phyloP scores from a whole-genome alignment of 352 stramenopile species.

The Thalassiosira mediterranea region DNA sequence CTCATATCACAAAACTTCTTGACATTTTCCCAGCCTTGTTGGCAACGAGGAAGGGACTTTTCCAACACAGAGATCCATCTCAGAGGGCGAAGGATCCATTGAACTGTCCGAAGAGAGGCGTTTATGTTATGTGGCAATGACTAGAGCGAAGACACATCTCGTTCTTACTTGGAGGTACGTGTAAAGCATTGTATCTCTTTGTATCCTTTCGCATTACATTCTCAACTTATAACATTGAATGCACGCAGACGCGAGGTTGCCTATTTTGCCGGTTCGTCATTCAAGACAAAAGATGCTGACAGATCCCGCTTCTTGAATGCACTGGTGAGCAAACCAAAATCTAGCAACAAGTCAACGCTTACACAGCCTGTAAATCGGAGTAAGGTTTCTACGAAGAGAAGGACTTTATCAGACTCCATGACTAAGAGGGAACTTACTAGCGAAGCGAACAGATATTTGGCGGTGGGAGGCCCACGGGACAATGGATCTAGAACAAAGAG shows the following conservation, averaged over 20 bases:
- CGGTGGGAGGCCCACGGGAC: too few relatives aligned
- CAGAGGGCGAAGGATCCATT: constrained; percentile 63
- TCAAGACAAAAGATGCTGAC: constrained; percentile 50
- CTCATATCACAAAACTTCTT: too few relatives aligned
- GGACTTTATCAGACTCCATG: not conserved
- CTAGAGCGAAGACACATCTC: constrained; percentile 75
- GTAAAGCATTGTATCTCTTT: too few relatives aligned
- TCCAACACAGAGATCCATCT: constrained; percentile 58
- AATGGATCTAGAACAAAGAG: constrained; percentile 8
- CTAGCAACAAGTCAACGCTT: not conserved
- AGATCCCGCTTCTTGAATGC: constrained; percentile 70
- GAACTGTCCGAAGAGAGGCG: constrained; percentile 76
- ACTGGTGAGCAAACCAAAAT: constrained; percentile 56
- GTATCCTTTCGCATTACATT: too few relatives aligned
- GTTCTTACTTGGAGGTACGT: constrained; percentile 81
- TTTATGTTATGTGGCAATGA: constrained; percentile 84
- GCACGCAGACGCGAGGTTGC: constrained; percentile 67
- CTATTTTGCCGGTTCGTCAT: constrained; percentile 48
- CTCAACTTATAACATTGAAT: too few relatives aligned
- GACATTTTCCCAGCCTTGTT: constrained; percentile 29
- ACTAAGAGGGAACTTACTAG: constrained; percentile 3
- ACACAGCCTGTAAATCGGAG: not conserved
- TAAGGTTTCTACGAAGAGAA: constrained; percentile 9
- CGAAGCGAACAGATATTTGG: not conserved
- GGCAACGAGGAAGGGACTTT: constrained; percentile 81